Evolutionary conservation across 345 rosid genomes (phyloP).

Genomic region (Nephelium lappaceum): DNA sequence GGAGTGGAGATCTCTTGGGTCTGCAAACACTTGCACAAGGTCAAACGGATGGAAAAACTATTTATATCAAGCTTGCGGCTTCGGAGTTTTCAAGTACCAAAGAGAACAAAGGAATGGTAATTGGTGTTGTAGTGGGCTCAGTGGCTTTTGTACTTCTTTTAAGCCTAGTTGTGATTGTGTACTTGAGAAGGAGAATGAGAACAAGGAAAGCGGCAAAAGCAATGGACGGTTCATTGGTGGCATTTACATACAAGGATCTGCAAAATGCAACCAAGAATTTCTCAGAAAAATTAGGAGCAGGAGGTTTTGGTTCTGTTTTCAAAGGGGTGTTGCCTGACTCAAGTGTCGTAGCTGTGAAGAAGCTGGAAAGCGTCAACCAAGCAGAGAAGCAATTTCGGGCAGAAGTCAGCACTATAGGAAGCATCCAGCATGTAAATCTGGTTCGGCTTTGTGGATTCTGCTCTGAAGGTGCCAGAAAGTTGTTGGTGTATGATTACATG

Average conservation of each 20-base stretch:
- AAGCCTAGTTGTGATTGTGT: slow-evolving; percentile 28
- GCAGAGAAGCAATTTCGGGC: slow-evolving; percentile 88
- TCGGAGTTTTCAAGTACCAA: slow-evolving; percentile 37
- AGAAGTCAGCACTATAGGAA: slow-evolving; percentile 73
- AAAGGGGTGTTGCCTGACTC: slow-evolving; percentile 69
- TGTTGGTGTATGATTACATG: slow-evolving; percentile 27
- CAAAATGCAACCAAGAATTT: slow-evolving; percentile 73
- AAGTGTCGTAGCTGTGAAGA: slow-evolving; percentile 70
- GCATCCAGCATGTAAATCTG: slow-evolving; percentile 74
- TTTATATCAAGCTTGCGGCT: slow-evolving; percentile 20
- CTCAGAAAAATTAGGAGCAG: slow-evolving; percentile 77
- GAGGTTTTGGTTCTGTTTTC: slow-evolving; percentile 89
- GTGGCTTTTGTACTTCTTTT: slow-evolving; percentile 32
- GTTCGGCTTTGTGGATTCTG: slow-evolving; percentile 86
- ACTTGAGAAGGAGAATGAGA: slow-evolving; percentile 39
- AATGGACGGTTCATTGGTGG: slow-evolving; percentile 65
- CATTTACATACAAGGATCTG: slow-evolving; percentile 65
- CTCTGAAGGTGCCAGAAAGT: slow-evolving; percentile 51
- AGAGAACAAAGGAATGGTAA: slow-evolving; percentile 32
- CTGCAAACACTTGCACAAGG: not conserved
- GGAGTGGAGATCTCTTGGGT: slow-evolving; percentile 13
- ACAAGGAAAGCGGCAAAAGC: slow-evolving; percentile 27
- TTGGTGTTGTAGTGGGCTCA: slow-evolving; percentile 49
- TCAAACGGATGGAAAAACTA: not conserved
- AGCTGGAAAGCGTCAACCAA: slow-evolving; percentile 73